These are phyloP conservation scores for Sanguinoderma infundibulare DNA, from an alignment of 1,284 basidiomycete species.

Conservation along the genomic window DNA sequence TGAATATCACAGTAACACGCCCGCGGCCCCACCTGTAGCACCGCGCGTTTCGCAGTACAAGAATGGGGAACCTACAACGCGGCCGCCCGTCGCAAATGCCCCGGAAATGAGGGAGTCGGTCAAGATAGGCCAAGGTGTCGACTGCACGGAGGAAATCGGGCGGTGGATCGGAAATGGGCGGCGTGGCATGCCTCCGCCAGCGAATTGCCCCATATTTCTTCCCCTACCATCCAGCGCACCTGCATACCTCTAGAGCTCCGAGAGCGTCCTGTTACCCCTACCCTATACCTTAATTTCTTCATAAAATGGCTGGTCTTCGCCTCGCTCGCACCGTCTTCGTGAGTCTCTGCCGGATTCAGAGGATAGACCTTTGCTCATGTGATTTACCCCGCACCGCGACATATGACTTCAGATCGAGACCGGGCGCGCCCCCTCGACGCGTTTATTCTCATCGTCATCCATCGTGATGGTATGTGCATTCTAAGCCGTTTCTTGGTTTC, in stretches of 20 bases:
- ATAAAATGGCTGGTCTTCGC: constrained; percentile 35
- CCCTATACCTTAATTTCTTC: constrained; percentile 9
- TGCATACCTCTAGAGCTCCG: constrained; percentile 19
- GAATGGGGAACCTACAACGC: too few species aligned
- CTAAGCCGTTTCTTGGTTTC: background rate
- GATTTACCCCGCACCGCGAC: constrained; percentile 33
- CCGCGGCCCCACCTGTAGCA: too few species aligned
- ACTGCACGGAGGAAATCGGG: constrained; percentile 22
- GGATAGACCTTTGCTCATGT: constrained; percentile 35
- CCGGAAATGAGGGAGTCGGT: constrained; percentile 2
- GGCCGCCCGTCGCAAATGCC: background rate
- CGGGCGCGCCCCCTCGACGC: constrained; percentile 31
- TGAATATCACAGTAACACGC: background rate
- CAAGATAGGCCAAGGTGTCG: background rate
- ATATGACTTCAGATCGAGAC: constrained; percentile 29
- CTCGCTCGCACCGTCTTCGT: constrained; percentile 35
- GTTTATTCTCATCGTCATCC: constrained; percentile 42
- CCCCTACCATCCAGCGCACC: constrained; percentile 17
- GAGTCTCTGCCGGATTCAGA: constrained; percentile 21
- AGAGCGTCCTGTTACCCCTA: constrained; percentile 16
- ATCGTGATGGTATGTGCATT: constrained; percentile 48
- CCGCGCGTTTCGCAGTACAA: too few species aligned
- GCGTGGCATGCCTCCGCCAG: constrained; percentile 14
- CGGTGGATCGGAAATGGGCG: constrained; percentile 22
- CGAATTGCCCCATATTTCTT: constrained; percentile 11